Base-by-base conservation (phyloP, 2,329 filamentous ascomycete species). In the Aspergillus pseudoterreus region DNA sequence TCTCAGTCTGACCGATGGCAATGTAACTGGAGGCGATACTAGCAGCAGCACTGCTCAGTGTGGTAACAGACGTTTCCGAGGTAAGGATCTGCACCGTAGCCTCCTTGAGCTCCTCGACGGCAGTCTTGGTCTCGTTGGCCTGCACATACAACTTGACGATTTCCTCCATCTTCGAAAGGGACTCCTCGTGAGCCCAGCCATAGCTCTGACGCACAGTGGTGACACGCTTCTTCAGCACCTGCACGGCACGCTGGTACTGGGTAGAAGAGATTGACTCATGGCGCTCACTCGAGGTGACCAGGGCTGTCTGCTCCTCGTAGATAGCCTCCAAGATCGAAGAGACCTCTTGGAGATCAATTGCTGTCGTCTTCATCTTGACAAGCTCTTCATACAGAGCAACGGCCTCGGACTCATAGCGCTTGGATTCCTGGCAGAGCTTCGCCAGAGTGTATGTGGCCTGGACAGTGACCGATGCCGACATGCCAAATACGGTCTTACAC, bases 161-260 rank as follows among this genome's bases (percentile, higher is more conserved):
- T 55, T 74, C 67, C 36, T 66, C 62, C 56, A 74, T 59, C 51
- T 70, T 63, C 6, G 63, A 61, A 5, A 75, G 60, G 6, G 69
- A 68, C 53, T 70, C 68, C 53, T 71, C 68, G 33, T 74, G 70
- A 5, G 69, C 69, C 66, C 70, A 75, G 6, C 69, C 69, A 33
- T 72, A 61, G 10, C 56, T 64, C 48, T 67, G 52, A 9, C 67
- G 70, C 2, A 67, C 51, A 4, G 59, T 57, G 1, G 53, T 57
- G 33, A 69, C 58, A 5, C 70, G 69, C 47, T 67, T 64, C 17
- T 51, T 60, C 22, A 69, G 55, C 14, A 72, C 57, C 19, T 53
- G 62, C 21, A 68, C 57, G 3, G 63, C 67, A 15, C 60, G 63
- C 4, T 69, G 59, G 5, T 69, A 48, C 46, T 71, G 67, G 1